These are phyloP conservation scores for Rhodomyrtus psidioides DNA, from an alignment of 441 rosid genomes.

Conservation along the genomic window DNA sequence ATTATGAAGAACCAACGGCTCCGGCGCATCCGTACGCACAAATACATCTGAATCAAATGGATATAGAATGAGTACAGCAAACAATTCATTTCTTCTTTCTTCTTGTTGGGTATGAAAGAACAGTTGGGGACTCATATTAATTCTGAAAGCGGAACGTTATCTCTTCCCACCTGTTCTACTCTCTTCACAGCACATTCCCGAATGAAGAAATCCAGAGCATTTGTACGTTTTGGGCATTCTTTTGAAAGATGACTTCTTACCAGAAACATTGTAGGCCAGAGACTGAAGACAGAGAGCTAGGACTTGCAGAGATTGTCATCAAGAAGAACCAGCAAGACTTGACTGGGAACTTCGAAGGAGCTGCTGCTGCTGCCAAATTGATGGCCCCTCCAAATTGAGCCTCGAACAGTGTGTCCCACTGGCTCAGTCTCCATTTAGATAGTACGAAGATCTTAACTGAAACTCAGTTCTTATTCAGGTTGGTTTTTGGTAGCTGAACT, in stretches of 20 bases:
- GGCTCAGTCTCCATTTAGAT: not conserved
- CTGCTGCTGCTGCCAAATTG: not conserved
- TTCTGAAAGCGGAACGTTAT: conserved; percentile 19
- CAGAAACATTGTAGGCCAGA: not conserved
- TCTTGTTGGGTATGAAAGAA: not conserved
- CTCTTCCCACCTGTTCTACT: conserved; percentile 4
- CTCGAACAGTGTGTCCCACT: not conserved
- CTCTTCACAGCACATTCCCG: not conserved
- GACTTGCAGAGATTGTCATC: not conserved
- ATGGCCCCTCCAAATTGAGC: not conserved
- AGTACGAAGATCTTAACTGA: not conserved
- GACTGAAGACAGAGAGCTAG: not conserved
- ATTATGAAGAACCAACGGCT: not conserved
- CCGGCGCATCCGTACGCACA: not conserved
- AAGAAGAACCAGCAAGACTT: not conserved
- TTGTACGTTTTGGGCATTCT: not conserved
- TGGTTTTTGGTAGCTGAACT: not conserved
- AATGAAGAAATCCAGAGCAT: not conserved
- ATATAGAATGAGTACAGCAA: not conserved
- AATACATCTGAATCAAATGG: not conserved
- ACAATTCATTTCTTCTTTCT: not conserved
- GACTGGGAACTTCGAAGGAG: not conserved
- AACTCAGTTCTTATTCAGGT: not conserved
- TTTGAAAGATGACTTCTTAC: not conserved
- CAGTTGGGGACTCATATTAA: not conserved